Evolutionary conservation across 2,329 filamentous ascomycete genomes (phyloP).

Genomic region (Neoscytalidium dimidiatum): DNA sequence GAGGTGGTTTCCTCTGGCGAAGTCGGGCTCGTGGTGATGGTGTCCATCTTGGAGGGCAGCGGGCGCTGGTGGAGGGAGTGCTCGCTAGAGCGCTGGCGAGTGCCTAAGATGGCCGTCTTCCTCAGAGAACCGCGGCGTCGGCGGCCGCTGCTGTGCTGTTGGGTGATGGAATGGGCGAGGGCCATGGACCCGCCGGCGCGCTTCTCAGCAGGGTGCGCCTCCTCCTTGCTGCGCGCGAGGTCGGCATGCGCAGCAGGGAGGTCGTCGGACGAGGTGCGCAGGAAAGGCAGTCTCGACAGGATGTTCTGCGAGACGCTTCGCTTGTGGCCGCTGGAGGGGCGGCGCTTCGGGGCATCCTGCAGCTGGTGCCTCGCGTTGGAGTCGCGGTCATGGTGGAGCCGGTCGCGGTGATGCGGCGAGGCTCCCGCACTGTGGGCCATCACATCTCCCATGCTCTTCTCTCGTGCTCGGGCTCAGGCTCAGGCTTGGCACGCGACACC

Average conservation of each 20-base stretch:
- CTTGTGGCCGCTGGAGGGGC: slow-evolving; percentile 40
- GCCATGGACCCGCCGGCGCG: slow-evolving; percentile 33
- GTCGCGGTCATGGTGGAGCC: background rate
- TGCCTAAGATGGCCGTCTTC: slow-evolving; percentile 81
- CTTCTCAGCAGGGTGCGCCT: slow-evolving; percentile 26
- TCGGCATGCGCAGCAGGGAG: slow-evolving; percentile 17
- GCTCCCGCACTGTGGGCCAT: slow-evolving; percentile 21
- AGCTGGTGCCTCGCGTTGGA: background rate
- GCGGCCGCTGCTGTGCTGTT: slow-evolving; percentile 51
- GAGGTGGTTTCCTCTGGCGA: slow-evolving; percentile 25
- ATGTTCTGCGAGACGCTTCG: slow-evolving; percentile 65
- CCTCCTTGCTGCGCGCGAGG: slow-evolving; percentile 20
- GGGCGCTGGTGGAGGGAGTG: slow-evolving; percentile 1
- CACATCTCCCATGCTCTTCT: slow-evolving; percentile 30
- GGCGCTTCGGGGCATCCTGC: background rate
- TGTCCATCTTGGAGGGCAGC: slow-evolving; percentile 20
- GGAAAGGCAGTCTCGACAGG: slow-evolving; percentile 69
- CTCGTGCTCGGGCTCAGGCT: no score
- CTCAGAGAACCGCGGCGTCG: slow-evolving; percentile 81
- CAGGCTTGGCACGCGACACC: background rate
- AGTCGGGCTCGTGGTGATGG: slow-evolving; percentile 16
- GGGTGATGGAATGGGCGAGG: slow-evolving; percentile 42
- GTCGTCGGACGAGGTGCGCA: slow-evolving; percentile 53
- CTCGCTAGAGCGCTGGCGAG: slow-evolving; percentile 37
- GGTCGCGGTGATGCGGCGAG: background rate